These are phyloP conservation scores for Uncinocarpus reesii DNA, from an alignment of 2,329 filamentous ascomycete genomes.

Conservation along the genomic window DNA sequence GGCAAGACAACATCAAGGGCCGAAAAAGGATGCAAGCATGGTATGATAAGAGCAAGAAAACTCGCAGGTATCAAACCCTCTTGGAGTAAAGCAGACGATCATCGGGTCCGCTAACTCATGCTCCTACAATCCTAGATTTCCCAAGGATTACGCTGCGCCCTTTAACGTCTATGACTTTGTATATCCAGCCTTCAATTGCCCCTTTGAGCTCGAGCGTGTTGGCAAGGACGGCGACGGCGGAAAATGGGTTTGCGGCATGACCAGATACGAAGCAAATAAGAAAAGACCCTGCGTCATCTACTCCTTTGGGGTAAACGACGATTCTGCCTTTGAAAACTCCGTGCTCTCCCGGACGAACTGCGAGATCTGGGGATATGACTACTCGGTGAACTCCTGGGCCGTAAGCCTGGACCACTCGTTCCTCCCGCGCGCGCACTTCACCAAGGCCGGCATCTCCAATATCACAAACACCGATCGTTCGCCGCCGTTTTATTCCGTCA, in stretches of 20 bases:
- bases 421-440: conserved; percentile 19
- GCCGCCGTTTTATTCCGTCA: conserved; percentile 15
- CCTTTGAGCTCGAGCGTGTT: conserved; percentile 34
- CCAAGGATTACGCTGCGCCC: conserved; percentile 9
- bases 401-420: conserved; percentile 19
- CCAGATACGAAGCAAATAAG: conserved; percentile 25
- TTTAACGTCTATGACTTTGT: conserved; percentile 33
- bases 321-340: conserved; percentile 30
- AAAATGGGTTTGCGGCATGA: conserved; percentile 38
- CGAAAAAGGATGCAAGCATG: conserved; percentile 7
- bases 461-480: conserved; percentile 11
- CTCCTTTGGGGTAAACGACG: conserved; percentile 32
- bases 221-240: conserved; percentile 36
- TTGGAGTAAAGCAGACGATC: no score
- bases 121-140: conserved; percentile 3
- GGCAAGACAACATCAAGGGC: conserved; percentile 5
- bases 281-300: conserved; percentile 28
- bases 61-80: no score
- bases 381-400: conserved; percentile 28
- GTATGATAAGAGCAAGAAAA: not conserved
- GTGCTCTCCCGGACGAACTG: conserved; percentile 33
- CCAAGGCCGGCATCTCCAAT: conserved; percentile 2
- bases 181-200: conserved; percentile 33
- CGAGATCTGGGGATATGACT: conserved; percentile 35
- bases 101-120: not conserved